These are phyloP conservation scores for Pyricularia sp. DNA, from an alignment of 2,329 filamentous ascomycete species.

Conservation along the genomic window DNA sequence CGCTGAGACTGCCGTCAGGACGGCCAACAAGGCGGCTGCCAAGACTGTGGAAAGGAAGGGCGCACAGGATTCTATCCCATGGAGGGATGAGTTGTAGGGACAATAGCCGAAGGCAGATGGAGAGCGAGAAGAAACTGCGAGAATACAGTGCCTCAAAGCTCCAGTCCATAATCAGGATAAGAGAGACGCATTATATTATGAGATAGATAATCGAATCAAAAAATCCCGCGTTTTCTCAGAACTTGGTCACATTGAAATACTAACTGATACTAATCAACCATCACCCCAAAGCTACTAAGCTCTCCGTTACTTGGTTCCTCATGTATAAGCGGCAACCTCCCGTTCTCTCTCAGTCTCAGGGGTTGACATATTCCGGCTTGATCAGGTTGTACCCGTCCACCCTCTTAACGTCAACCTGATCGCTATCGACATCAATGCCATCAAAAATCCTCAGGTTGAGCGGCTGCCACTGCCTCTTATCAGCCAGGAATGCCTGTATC, in stretches of 20 bases:
- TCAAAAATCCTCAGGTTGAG: constrained; percentile 31
- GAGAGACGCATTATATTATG: too few relatives aligned
- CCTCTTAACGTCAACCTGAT: constrained; percentile 14
- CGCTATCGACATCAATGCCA: constrained; percentile 22
- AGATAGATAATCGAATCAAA: too few relatives aligned
- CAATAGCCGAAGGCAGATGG: not conserved
- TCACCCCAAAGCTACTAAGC: not conserved
- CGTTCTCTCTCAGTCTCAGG: constrained; percentile 21
- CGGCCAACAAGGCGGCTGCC: constrained; percentile 53
- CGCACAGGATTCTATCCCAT: constrained; percentile 59
- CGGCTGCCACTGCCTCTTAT: constrained; percentile 13
- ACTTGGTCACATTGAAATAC: too few relatives aligned
- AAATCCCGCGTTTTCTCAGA: too few relatives aligned
- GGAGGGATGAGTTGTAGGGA: constrained; percentile 37
- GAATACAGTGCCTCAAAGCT: not conserved
- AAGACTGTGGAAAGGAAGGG: constrained; percentile 57
- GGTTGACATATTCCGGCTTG: constrained; percentile 28
- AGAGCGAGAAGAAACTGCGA: not conserved
- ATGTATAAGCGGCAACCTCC: not conserved
- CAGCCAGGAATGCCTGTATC: constrained; percentile 12
- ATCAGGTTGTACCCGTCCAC: constrained; percentile 19
- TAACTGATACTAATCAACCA: not conserved
- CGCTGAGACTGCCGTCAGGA: constrained; percentile 48
- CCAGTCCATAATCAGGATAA: not conserved
- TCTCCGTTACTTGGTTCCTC: not conserved